Base-by-base conservation (phyloP, 768 basidiomycete genomes). In the Lactifluus pinguis region DNA sequence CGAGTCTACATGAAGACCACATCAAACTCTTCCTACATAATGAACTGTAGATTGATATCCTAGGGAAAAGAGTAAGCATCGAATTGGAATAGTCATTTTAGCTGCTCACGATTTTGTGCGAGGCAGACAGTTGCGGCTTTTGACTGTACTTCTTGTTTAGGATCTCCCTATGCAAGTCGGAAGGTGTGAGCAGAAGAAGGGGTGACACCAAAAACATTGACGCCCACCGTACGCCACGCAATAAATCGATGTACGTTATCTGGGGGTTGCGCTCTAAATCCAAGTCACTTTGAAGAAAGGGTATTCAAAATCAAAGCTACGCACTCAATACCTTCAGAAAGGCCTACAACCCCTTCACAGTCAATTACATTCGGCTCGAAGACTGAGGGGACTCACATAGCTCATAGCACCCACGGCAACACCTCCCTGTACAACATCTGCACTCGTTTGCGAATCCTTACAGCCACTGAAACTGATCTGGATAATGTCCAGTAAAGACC, bases 401-500 rank as follows among this genome's bases (percentile, higher is more conserved):
- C 84, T 88, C 89, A 91, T 91, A 7, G 89, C 89, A 50, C 89
- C 89, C 6, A 84, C 85, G 8, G 82, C 86, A 34, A 78, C 72
- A 4, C 86, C 87, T 11, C 78, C 75, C 69, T 89, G 85, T 45
- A 76, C 74, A 4, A 87, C 81, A 68, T 91, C 89, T 17, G 88
- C 88, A 66, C 87, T 89, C n/a, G 87, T 90, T 70, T 90, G 87
- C 15, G 82, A 77, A 69, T 90, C 89, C 64, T 86, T 87, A 71
- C 88, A 89, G 30, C 87, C 89, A 68, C 86, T 87, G 80, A 84
- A 90, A n/a, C 85, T 86, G n/a, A 90, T 86, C 88, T 90, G 57
- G 44, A 47, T 56, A 30, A 7, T 2, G 17, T 60, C 60, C 13
- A 36, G 59, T 65, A 13, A 60, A 38, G 15, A 8, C 47, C 47